Evolutionary conservation across 148 eudicot species (phyloP).

Genomic region (Rhododendron henanense): DNA sequence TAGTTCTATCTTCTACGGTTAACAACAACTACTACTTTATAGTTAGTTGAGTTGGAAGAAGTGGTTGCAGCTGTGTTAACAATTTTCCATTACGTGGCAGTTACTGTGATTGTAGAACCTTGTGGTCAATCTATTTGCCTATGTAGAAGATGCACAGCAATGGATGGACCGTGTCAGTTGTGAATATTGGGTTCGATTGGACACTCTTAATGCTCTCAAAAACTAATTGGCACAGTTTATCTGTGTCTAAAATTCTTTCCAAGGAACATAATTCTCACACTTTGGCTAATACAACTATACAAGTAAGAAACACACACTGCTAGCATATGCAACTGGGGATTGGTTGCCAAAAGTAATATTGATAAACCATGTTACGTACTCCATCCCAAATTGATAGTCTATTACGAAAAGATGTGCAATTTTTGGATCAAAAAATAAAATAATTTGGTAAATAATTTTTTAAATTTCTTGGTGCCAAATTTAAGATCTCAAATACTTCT

Average conservation of each 20-base stretch:
- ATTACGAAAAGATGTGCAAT: neutral
- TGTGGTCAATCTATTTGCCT: neutral
- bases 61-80: neutral
- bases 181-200: neutral
- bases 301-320: neutral
- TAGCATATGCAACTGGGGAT: neutral
- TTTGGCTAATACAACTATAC: neutral
- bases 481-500: too few species aligned
- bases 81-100: conserved; percentile 2
- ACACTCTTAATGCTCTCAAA: neutral
- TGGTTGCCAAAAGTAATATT: neutral
- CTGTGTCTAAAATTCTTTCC: neutral
- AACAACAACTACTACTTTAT: neutral
- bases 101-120: neutral
- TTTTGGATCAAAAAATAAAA: neutral
- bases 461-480: too few species aligned
- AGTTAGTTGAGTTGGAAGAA: neutral
- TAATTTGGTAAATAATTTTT: too few species aligned
- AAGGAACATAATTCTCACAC: neutral
- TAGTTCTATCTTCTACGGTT: neutral
- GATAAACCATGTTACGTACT: neutral
- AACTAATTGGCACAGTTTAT: neutral
- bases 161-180: neutral
- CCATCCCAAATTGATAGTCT: neutral
- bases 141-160: neutral